Evolutionary conservation across 23 red algal species (phyloP).

Genomic region (Chondrus crispus): DNA sequence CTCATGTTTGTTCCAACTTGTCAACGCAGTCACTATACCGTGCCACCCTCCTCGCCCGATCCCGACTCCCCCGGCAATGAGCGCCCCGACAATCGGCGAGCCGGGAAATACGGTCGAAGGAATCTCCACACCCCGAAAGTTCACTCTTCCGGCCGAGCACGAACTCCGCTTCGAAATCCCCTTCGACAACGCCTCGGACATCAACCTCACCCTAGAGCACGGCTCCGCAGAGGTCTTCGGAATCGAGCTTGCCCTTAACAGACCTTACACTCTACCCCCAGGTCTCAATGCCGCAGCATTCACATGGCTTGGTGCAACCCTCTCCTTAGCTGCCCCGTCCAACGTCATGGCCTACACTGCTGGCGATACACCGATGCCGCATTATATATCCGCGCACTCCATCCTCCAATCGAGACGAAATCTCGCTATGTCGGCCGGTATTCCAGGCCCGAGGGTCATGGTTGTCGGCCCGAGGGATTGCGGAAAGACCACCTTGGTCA

Average conservation of each 20-base stretch:
- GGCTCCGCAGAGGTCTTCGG: constrained; percentile 93
- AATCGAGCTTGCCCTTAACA: constrained; percentile 64
- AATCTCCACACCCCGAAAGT: constrained; percentile 8
- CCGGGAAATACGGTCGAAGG: too few relatives aligned
- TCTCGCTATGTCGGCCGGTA: neutral
- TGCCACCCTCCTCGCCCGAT: neutral
- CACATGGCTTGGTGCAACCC: constrained; percentile 87
- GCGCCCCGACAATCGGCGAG: too few relatives aligned
- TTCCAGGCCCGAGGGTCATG: constrained; percentile 67
- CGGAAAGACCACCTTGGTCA: constrained; percentile 82
- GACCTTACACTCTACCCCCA: constrained; percentile 30
- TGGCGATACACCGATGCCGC: constrained; percentile 85
- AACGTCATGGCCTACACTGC: constrained; percentile 85
- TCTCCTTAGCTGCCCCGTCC: constrained; percentile 42
- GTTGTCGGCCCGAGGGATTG: constrained; percentile 82
- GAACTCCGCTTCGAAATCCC: constrained; percentile 94
- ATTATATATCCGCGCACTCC: constrained; percentile 67
- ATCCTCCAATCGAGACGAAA: constrained; percentile 73
- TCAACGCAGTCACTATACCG: too few relatives aligned
- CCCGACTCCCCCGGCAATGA: too few relatives aligned
- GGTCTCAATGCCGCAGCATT: constrained; percentile 70
- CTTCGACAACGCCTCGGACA: constrained; percentile 7
- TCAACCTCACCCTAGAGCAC: constrained; percentile 43
- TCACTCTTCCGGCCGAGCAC: constrained; percentile 26
- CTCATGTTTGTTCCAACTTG: too few relatives aligned